These are phyloP conservation scores for Candida odintsovae DNA, from an alignment of 805 yeast species.

Conservation along the genomic window DNA sequence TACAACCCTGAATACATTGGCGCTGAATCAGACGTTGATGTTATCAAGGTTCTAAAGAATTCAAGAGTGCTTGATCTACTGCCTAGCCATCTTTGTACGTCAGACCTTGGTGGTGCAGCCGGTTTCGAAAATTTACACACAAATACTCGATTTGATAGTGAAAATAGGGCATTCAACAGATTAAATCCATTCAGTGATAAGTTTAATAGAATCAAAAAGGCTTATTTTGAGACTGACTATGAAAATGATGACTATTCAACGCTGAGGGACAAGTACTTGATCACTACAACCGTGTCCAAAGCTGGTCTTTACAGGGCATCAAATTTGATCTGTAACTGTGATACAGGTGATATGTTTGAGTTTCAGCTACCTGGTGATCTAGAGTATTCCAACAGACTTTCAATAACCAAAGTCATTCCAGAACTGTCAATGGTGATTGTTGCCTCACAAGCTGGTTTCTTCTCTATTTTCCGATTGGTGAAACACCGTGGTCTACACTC, in stretches of 20 bases:
- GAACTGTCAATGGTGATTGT: constrained; percentile 35
- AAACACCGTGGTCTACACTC: constrained; percentile 35
- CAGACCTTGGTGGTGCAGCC: constrained; percentile 35
- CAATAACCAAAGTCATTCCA: constrained; percentile 30
- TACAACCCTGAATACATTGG: constrained; percentile 41
- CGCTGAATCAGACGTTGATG: constrained; percentile 28
- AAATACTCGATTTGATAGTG: constrained; percentile 15
- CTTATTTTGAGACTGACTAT: constrained; percentile 10
- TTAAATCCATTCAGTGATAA: constrained; percentile 23
- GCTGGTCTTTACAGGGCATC: constrained; percentile 41
- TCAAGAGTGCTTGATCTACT: constrained; percentile 34
- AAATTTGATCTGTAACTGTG: constrained; percentile 41
- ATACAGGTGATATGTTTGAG: constrained; percentile 38
- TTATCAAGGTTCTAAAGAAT: constrained; percentile 31
- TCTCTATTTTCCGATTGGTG: constrained; percentile 37
- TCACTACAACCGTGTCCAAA: constrained; percentile 39
- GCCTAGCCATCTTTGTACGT: constrained; percentile 34
- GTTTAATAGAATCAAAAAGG: constrained; percentile 13
- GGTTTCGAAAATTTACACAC: constrained; percentile 24
- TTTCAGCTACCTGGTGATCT: constrained; percentile 17
- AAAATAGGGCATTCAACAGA: neutral
- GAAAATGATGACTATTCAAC: neutral
- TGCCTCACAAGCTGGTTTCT: constrained; percentile 39
- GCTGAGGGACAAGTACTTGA: constrained; percentile 26
- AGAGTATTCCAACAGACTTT: constrained; percentile 21